Conservation (phyloP, 768 basidiomycete genomes). For the Tulasnella sp. region DNA sequence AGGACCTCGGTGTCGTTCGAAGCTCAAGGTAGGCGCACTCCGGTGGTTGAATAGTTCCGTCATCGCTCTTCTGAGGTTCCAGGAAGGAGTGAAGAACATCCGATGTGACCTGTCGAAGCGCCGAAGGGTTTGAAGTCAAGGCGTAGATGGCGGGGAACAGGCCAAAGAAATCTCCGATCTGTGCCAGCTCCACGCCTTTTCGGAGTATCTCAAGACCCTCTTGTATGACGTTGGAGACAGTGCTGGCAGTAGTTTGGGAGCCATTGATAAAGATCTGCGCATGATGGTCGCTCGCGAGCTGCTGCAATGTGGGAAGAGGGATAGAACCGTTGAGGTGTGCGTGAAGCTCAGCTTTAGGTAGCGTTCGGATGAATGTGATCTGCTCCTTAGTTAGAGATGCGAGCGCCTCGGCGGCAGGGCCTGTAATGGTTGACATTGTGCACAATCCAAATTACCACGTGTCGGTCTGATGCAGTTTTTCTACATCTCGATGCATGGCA, state of each 20-base stretch:
- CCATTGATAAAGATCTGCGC: background rate
- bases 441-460: background rate
- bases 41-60: slow-evolving; percentile 26
- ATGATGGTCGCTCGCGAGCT: slow-evolving; percentile 35
- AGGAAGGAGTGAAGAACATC: slow-evolving; percentile 62
- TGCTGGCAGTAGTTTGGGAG: background rate
- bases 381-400: slow-evolving; percentile 40
- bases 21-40: slow-evolving; percentile 69
- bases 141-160: slow-evolving; percentile 74
- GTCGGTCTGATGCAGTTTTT: too few species aligned
- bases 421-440: background rate
- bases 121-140: slow-evolving; percentile 48
- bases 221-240: slow-evolving; percentile 26
- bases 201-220: slow-evolving; percentile 35
- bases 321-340: slow-evolving; percentile 82
- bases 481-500: too few species aligned
- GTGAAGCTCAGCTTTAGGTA: slow-evolving; percentile 78
- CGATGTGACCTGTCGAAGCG: slow-evolving; percentile 44
- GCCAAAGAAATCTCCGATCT: slow-evolving; percentile 58
- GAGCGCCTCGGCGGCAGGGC: slow-evolving; percentile 34
- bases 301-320: slow-evolving; percentile 49
- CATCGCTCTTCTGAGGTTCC: slow-evolving; percentile 19
- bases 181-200: slow-evolving; percentile 35
- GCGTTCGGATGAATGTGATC: slow-evolving; percentile 43
- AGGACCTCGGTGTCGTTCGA: slow-evolving; percentile 65